These are phyloP conservation scores for Podospora conica DNA, from an alignment of 495 filamentous ascomycete genomes.

Conservation along the genomic window DNA sequence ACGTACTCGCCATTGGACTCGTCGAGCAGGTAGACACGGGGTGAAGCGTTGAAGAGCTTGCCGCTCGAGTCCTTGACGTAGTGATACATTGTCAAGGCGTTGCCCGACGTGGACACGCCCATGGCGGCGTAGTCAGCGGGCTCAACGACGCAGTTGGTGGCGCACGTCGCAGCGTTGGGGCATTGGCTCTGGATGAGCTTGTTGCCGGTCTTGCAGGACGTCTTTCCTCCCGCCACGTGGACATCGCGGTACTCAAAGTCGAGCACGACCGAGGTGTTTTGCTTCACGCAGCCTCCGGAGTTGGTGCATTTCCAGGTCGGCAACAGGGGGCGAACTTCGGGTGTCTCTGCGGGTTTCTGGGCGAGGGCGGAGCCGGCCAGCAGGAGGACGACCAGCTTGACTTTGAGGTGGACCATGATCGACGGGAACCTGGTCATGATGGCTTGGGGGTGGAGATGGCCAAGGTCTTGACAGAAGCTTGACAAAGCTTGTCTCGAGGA, in stretches of 20 bases:
- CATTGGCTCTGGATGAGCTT: conserved; percentile 45
- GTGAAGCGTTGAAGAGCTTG: conserved; percentile 47
- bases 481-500: not conserved
- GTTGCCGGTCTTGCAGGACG: conserved; percentile 43
- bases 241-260: conserved; percentile 38
- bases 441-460: not conserved
- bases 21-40: conserved; percentile 56
- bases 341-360: conserved; percentile 1
- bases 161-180: conserved; percentile 40
- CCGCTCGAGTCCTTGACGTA: conserved; percentile 43
- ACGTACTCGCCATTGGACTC: conserved; percentile 47
- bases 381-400: conserved; percentile 1
- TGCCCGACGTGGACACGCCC: conserved; percentile 40
- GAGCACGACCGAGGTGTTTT: conserved; percentile 50
- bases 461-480: conserved; percentile 1
- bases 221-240: conserved; percentile 7
- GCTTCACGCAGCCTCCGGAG: conserved; percentile 45
- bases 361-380: conserved; percentile 1
- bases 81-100: conserved; percentile 46
- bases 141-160: conserved; percentile 45
- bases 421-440: not conserved
- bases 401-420: conserved; percentile 3
- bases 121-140: conserved; percentile 39
- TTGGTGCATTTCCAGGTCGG: conserved; percentile 50
- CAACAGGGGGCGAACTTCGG: conserved; percentile 45